Percentiles rank a stretch among this genome's conserved stretches.
Conservation (phyloP, 148 eudicot genomes). For the Chenopodium suecicum region DNA sequence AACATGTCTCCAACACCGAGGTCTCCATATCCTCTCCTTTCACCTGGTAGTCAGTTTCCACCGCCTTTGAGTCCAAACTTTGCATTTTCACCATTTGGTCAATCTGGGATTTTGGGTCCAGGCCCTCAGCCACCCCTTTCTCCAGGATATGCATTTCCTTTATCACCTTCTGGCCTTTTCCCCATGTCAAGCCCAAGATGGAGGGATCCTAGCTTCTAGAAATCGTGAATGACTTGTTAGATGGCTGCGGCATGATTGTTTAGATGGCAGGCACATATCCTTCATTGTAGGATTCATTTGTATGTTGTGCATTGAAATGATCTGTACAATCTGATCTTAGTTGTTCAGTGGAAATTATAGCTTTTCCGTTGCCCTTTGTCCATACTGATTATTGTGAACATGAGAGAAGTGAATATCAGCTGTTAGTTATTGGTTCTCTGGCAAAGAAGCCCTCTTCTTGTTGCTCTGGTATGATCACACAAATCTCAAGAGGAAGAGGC, state of each 20-base stretch:
- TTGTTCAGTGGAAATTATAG: constrained; percentile 12
- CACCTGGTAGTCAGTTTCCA: constrained; percentile 72
- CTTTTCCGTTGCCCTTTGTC: constrained; percentile 24
- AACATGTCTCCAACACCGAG: constrained; percentile 66
- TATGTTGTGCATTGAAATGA: constrained; percentile 11
- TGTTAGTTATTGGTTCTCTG: constrained; percentile 18
- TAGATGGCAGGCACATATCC: constrained; percentile 20
- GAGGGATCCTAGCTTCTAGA: constrained; percentile 55
- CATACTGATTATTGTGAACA: constrained; percentile 26
- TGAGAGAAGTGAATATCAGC: constrained; percentile 19
- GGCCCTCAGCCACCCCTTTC: constrained; percentile 74
- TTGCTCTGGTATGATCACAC: constrained; percentile 10
- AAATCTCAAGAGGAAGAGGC: neutral
- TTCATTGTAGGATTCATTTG: constrained; percentile 25
- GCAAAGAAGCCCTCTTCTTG: constrained; percentile 2
- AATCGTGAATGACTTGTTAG: constrained; percentile 15
- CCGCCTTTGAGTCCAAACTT: constrained; percentile 76
- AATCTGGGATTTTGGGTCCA: constrained; percentile 69
- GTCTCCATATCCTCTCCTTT: constrained; percentile 76
- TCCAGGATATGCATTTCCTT: constrained; percentile 70
- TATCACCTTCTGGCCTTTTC: constrained; percentile 72
- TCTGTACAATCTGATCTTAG: constrained; percentile 32
- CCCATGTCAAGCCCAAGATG: constrained; percentile 78
- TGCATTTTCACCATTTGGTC: constrained; percentile 58
- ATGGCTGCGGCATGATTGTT: constrained; percentile 19